Conservation (phyloP, 129 eudicot species). For the Pseudognaphalium luteoalbum region DNA sequence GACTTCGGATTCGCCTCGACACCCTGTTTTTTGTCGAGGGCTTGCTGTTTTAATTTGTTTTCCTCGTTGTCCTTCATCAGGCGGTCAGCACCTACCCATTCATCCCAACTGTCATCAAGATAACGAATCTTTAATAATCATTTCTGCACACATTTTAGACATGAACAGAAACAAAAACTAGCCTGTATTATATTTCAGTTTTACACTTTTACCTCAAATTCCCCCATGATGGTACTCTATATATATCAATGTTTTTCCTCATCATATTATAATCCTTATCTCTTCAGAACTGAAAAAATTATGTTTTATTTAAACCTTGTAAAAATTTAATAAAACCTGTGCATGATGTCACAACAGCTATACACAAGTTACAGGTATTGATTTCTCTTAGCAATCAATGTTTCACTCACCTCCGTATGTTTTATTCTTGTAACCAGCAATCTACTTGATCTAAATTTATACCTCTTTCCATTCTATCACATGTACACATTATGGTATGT, state of each 20-base stretch:
- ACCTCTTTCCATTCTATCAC: background rate
- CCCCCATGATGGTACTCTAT: background rate
- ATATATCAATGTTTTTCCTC: background rate
- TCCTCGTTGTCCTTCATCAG: slow-evolving; percentile 71
- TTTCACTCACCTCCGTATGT: background rate
- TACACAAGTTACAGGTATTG: background rate
- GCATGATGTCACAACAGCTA: background rate
- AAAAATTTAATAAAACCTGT: background rate
- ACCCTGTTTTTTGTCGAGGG: slow-evolving; percentile 65
- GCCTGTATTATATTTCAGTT: background rate
- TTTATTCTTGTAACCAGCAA: background rate
- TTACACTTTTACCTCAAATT: background rate
- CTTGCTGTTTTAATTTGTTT: slow-evolving; percentile 61
- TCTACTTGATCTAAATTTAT: background rate
- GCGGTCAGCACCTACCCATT: slow-evolving; percentile 80
- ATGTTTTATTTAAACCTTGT: background rate
- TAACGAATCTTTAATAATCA: slow-evolving; percentile 24
- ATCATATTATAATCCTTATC: background rate
- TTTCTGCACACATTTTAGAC: slow-evolving; percentile 10
- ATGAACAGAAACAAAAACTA: slow-evolving; percentile 5
- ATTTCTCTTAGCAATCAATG: background rate
- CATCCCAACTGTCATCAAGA: slow-evolving; percentile 89
- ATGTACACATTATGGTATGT: background rate
- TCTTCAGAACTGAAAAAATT: background rate
- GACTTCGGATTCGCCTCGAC: slow-evolving; percentile 59